Conservation (phyloP, 495 filamentous ascomycete species). For the Schizothecium vesticola region DNA sequence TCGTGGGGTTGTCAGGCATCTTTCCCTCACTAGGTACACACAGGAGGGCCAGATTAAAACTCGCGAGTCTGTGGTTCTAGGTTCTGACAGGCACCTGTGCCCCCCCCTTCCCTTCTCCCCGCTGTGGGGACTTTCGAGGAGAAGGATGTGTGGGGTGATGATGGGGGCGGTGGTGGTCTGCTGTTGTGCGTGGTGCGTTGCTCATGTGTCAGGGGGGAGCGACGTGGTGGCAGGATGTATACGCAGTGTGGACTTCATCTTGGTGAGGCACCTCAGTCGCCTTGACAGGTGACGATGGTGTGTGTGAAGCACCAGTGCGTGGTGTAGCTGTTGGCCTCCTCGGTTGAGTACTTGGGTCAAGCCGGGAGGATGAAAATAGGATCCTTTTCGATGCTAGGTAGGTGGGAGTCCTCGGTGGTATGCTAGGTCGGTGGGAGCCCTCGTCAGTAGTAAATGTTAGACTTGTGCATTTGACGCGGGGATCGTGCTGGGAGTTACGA, state of each 20-base stretch:
- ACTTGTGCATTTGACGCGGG: not conserved
- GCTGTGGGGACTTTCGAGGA: not conserved
- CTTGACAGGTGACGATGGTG: not conserved
- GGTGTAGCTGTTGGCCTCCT: not conserved
- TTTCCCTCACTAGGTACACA: too few relatives aligned
- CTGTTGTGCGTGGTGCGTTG: too few relatives aligned
- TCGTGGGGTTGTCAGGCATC: too few relatives aligned
- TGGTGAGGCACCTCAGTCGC: not conserved
- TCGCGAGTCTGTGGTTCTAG: not conserved
- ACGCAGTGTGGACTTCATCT: not conserved
- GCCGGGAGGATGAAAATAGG: not conserved
- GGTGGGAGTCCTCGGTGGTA: too few relatives aligned
- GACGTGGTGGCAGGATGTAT: not conserved
- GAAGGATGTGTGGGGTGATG: not conserved
- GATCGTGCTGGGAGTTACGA: not conserved
- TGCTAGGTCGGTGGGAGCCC: not conserved
- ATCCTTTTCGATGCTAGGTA: not conserved
- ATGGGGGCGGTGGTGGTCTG: too few relatives aligned
- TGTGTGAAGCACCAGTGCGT: not conserved
- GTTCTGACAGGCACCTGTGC: not conserved
- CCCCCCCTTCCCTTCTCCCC: too few relatives aligned
- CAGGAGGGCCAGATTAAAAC: too few relatives aligned
- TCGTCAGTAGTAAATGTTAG: not conserved
- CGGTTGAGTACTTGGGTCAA: not conserved
- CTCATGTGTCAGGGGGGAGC: not conserved